Percentiles rank a stretch among this genome's conserved stretches.
Evolutionary conservation across 345 rosid genomes (phyloP).

Genomic region (Orychophragmus violaceus): DNA sequence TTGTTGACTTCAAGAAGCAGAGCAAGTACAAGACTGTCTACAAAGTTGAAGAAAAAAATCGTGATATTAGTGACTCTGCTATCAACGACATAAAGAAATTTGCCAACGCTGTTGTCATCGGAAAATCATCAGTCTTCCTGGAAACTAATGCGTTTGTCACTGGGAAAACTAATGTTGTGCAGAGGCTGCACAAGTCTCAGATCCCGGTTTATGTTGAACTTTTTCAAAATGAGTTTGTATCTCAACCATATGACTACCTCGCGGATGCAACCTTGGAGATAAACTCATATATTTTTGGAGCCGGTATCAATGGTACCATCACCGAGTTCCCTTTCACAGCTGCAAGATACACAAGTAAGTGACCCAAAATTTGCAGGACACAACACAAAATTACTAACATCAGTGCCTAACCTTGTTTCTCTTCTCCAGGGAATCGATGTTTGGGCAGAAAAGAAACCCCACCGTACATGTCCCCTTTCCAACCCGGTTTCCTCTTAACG

Average conservation of each 20-base stretch:
- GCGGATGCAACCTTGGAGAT: constrained; percentile 67
- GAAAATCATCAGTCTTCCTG: constrained; percentile 46
- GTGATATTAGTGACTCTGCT: constrained; percentile 34
- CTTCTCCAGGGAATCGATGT: constrained; percentile 54
- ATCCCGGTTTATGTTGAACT: too few species aligned
- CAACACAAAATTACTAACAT: too few species aligned
- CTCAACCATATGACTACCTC: constrained; percentile 75
- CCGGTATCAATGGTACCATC: constrained; percentile 38
- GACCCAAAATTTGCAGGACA: too few species aligned
- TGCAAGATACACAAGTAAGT: constrained; percentile 69
- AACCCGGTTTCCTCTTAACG: constrained; percentile 35
- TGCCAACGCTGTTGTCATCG: constrained; percentile 52
- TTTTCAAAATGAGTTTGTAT: too few species aligned
- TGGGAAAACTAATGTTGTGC: constrained; percentile 34
- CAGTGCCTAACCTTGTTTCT: background rate
- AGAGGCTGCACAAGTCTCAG: too few species aligned
- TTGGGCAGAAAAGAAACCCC: constrained; percentile 24
- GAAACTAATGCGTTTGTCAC: background rate
- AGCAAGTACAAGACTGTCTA: constrained; percentile 49
- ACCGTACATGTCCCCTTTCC: constrained; percentile 41
- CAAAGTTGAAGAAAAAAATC: constrained; percentile 46
- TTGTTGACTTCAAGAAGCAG: constrained; percentile 42
- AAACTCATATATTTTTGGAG: constrained; percentile 29
- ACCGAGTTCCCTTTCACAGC: too few species aligned
- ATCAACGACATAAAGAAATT: constrained; percentile 50